Conservation (phyloP, 441 rosid genomes). For the Heliophila coronopifolia region DNA sequence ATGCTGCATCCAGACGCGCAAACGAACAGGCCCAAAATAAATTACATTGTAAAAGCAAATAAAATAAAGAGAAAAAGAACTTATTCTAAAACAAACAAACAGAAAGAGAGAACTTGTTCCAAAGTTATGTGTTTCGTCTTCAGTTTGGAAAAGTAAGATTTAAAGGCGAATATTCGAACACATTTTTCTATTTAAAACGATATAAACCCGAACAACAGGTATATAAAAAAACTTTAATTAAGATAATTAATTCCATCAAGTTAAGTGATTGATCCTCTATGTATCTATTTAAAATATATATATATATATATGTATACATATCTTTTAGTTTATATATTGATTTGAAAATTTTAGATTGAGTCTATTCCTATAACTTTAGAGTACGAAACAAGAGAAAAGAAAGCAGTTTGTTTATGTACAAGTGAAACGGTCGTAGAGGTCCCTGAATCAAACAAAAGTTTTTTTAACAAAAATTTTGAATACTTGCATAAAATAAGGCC, state of each 20-base stretch:
- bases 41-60: no score
- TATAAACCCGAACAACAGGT: neutral
- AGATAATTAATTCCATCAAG: neutral
- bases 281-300: no score
- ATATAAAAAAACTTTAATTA: neutral
- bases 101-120: conserved; percentile 23
- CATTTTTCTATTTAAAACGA: neutral
- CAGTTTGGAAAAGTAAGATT: conserved; percentile 9
- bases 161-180: conserved; percentile 18
- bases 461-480: no score
- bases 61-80: no score
- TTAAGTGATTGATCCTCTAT: neutral
- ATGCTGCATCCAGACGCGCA: no score
- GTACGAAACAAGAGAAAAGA: neutral
- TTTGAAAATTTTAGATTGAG: neutral
- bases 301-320: no score
- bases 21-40: no score
- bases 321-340: neutral
- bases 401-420: no score
- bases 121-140: conserved; percentile 13
- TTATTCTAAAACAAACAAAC: no score
- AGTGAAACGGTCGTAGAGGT: no score
- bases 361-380: neutral
- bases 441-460: no score
- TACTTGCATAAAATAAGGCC: no score